Evolutionary conservation across 352 stramenopile species (phyloP).

Genomic region (Phytophthora pluvialis): DNA sequence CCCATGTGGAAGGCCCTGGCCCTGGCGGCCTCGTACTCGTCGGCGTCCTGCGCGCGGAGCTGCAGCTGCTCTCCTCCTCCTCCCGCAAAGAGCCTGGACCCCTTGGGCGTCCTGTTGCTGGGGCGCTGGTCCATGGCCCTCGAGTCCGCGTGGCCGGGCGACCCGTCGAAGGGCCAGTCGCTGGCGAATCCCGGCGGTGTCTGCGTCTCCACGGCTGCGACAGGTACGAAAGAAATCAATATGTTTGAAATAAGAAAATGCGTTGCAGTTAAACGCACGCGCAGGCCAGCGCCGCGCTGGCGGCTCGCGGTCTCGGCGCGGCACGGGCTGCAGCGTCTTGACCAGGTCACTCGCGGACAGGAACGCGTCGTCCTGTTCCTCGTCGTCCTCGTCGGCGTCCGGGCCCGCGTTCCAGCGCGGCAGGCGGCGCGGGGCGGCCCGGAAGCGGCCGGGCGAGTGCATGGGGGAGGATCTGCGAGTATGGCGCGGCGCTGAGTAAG

Average conservation of each 20-base stretch:
- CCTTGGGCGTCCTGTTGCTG: neutral
- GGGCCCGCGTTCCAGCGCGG: slow-evolving; percentile 22
- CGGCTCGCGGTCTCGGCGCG: slow-evolving; percentile 13
- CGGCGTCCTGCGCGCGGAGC: slow-evolving; percentile 8
- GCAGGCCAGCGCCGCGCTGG: slow-evolving; percentile 12
- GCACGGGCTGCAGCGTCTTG: slow-evolving; percentile 40
- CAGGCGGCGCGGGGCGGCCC: slow-evolving; percentile 13
- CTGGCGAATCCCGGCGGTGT: slow-evolving; percentile 14
- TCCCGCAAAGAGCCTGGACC: slow-evolving; percentile 3
- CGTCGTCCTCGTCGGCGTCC: slow-evolving; percentile 19
- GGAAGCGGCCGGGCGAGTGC: slow-evolving; percentile 28
- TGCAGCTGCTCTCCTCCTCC: slow-evolving; percentile 13
- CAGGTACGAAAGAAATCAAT: neutral
- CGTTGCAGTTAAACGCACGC: slow-evolving; percentile 15
- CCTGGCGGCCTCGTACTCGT: slow-evolving; percentile 22
- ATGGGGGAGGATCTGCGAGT: slow-evolving; percentile 23
- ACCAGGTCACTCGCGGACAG: slow-evolving; percentile 42
- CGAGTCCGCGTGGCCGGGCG: slow-evolving; percentile 4
- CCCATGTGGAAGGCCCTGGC: slow-evolving; percentile 30
- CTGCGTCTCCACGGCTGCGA: slow-evolving; percentile 27
- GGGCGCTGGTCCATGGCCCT: slow-evolving; percentile 15
- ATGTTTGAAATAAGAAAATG: neutral
- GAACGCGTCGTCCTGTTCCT: slow-evolving; percentile 30
- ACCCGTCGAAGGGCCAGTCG: slow-evolving; percentile 34
- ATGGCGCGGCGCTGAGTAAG: slow-evolving; percentile 13